Base-by-base conservation (phyloP, 2,329 filamentous ascomycete species). In the Verticillium zaregamsianum region DNA sequence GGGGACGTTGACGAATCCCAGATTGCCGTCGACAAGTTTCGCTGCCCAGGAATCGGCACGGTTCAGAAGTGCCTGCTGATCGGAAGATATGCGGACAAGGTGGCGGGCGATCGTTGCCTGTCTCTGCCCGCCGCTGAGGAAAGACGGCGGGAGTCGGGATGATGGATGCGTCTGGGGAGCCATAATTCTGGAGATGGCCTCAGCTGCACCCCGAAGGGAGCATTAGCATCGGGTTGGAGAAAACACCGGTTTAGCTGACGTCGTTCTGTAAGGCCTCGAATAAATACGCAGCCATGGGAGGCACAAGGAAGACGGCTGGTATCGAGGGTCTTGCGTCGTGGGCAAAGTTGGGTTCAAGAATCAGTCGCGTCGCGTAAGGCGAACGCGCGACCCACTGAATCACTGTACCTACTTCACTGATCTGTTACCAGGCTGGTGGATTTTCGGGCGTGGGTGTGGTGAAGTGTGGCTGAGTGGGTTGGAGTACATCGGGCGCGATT, bases 1-100 rank as follows among this genome's bases (percentile, higher is more conserved):
- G 1, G 79, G 79, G 12, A 80, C 65, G 55, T 76, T 74, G 52
- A 66, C 64, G 3, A 67, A 35, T 2, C 68, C 70, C 11, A 70
- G 67, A 20, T 66, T 64, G 9, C 62, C 63, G 15, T 66, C 66
- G 54, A 66, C 69, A 6, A 69, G 57, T 40, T 69, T 65, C 3
- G 70, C 65, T 3, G 70, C 71, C 79, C 79, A 81, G 2, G 78
- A 71, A 59, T 73, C 69, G 3, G 69, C 58, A 0, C 66, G 61
- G 2, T 75, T 71, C 1, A 82, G 68, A 2, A 81, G 67, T 4
- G 60, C 59, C 31, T 69, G 69, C 64, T 82, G 80, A 49, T 79
- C 73, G 17, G 68, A 71, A 0, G 78, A 75, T 7, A 81, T 71
- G 28, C 61, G 71, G 20, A 72, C 62, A 23, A 73, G 64, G 14